Evolutionary conservation across 805 yeast species (phyloP), one percentile per base, ranked within the genome.

Genomic region (Cyberlindnera sargentensis): DNA sequence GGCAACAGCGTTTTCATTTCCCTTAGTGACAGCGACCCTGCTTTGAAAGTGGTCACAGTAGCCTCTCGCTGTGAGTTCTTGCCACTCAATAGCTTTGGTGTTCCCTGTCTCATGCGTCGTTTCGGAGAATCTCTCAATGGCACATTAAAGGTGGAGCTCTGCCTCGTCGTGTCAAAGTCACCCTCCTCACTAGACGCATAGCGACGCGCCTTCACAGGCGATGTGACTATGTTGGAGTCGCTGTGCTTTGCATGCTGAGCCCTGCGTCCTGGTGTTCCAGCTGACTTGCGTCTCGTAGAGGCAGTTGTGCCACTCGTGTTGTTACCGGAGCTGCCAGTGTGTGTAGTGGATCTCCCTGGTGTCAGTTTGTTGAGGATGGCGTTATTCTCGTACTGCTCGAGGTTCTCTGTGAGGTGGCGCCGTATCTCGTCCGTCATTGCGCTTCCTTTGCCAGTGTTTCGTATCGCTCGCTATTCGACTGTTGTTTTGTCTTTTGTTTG

Each of bases 191-290:
- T 34, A 10, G 38, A 39, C 8, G 40, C 40, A 34, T 42, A 45
- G 6, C 51, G 43, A 29, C 53, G 46, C 8, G 52, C 45, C 40
- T 53, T 56, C 5, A 56, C 47, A 5, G 60, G 60, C 1, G 60
- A 55, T 2, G 57, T 51, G 5, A 48, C 47, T 8, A 55, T 50
- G 34, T 48, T 48, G 25, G 57, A 48, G 36, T 52, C 59, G 34
- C 45, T 41, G 24, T 48, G 50, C 20, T 15, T 15, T 15, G 20
- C 20, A 15, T 15, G 20, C 20, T 15, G 20, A 15, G 20, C 20
- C 7, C 27, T 37, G 6, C 34, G 29, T 8, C 2, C 24, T n/a
- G 20, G 8, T 24, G 9, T 26, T 10, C 28, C 25, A 11, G 6
- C 37, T 6, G 25, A 25, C n/a, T 10, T 4, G 7, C 30, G 37